Conservation (phyloP, 305 asterid genomes). For the Petunia hybrid region DNA sequence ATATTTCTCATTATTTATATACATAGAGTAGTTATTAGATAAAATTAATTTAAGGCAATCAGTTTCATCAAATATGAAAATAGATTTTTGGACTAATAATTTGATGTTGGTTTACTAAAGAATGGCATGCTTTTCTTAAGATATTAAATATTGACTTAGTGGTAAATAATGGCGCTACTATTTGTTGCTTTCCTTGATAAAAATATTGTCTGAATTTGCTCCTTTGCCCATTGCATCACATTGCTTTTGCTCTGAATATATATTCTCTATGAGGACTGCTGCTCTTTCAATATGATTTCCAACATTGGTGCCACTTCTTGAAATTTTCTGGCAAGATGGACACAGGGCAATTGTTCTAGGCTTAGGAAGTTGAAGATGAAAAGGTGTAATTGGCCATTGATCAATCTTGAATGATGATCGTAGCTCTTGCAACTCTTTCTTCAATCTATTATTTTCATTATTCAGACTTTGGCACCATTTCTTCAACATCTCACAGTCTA, state of each 20-base stretch:
- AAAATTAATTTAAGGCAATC: no score
- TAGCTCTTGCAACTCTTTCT: conserved; percentile 56
- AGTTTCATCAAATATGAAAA: no score
- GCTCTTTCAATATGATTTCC: neutral
- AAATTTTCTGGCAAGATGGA: conserved; percentile 32
- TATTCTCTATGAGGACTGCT: neutral
- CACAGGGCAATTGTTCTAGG: conserved; percentile 19
- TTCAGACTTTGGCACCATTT: conserved; percentile 55
- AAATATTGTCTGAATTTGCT: neutral
- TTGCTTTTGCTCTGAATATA: neutral
- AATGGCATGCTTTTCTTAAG: neutral
- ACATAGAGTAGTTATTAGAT: no score
- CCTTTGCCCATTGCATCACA: neutral
- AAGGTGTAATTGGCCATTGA: neutral
- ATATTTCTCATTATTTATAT: no score
- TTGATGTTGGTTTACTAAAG: neutral
- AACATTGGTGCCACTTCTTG: neutral
- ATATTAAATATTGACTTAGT: neutral
- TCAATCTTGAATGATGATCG: conserved; percentile 24
- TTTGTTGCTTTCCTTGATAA: neutral
- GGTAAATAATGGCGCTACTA: neutral
- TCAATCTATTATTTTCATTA: conserved; percentile 58
- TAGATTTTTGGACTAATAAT: no score
- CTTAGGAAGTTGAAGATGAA: conserved; percentile 4
- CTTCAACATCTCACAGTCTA: conserved; percentile 61